Conservation (phyloP, 2,329 filamentous ascomycete species). For the Tricladium varicosporioides region DNA sequence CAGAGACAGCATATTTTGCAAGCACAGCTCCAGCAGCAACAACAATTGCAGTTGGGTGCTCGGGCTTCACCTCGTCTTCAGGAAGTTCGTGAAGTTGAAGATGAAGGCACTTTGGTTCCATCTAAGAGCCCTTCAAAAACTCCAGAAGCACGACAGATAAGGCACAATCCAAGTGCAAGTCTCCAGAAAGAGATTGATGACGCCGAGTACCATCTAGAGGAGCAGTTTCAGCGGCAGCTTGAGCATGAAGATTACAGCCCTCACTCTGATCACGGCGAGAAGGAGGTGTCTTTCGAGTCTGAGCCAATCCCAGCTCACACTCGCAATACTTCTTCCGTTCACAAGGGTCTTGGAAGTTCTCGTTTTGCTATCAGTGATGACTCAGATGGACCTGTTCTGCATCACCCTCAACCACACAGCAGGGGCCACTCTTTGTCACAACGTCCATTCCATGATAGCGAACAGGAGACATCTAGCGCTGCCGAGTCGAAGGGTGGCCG, state of each 20-base stretch:
- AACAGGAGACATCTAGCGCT: conserved; percentile 38
- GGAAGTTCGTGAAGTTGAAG: conserved; percentile 72
- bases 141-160: conserved; percentile 57
- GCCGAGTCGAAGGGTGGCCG: conserved; percentile 22
- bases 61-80: conserved; percentile 62
- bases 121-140: conserved; percentile 53
- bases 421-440: conserved; percentile 70
- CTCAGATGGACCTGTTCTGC: conserved; percentile 56
- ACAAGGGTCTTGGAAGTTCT: conserved; percentile 27
- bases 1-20: conserved; percentile 45
- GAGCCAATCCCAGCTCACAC: conserved; percentile 17
- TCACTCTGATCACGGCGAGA: conserved; percentile 41
- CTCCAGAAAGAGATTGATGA: conserved; percentile 84
- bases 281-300: conserved; percentile 19
- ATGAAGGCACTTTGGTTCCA: conserved; percentile 44
- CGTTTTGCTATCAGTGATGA: conserved; percentile 49
- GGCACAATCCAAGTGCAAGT: conserved; percentile 72
- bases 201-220: conserved; percentile 80
- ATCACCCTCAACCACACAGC: conserved; percentile 73
- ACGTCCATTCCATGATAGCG: conserved; percentile 58
- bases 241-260: conserved; percentile 77
- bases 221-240: conserved; percentile 74
- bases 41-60: conserved; percentile 41
- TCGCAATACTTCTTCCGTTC: conserved; percentile 24
- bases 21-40: conserved; percentile 52